Base-by-base conservation (phyloP, 2,329 filamentous ascomycete species). In the Colletotrichum sojae region DNA sequence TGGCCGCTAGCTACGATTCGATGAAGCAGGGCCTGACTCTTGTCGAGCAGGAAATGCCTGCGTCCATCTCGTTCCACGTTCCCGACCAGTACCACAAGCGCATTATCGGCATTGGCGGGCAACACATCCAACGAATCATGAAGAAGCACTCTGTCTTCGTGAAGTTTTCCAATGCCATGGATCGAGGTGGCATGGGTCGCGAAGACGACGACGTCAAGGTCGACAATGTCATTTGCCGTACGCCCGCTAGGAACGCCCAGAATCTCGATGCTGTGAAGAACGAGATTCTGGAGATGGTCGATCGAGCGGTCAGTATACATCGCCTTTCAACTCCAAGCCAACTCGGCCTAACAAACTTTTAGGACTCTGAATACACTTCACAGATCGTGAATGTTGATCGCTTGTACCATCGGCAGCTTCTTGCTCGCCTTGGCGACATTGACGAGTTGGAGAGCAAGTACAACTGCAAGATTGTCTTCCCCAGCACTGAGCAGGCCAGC, bases 121-220 rank as follows among this genome's bases (percentile, higher is more conserved):
- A 98, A 79, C 96, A 99, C 78, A 99, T 99, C 74, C 96, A 99
- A 81, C 94, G 95, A 63, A 98, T 99, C 84, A 99, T 99, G 96
- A 98, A 99, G 86, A 98, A 98, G 83, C 97, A 99, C 82, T 98
- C 96, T 0, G 96, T 99, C 74, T 99, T 99, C 76, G 96, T 99
- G 83, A 99, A 99, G 79, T 99, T 99, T 77, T 97, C 94, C 73
- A 99, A 99, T 75, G 96, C 96, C 16, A 98, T 98, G 95, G 96
- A 99, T 78, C 92, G 96, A 77, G 96, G 94, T 9, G 82, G 95
- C 43, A 92, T 97, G 80, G 94, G 94, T 73, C 95, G 97, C 73
- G 95, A 98, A 78, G 96, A 99, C 76, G 96, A 99, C 77, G 96
- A 99, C 78, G 94, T 97, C 82, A 97, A 98, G 81, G 94, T 98